Evolutionary conservation across 192 early-diverging fungal genomes (phyloP), one percentile per base, ranked within the genome.

Genomic region (Ambispora gerdemannii): DNA sequence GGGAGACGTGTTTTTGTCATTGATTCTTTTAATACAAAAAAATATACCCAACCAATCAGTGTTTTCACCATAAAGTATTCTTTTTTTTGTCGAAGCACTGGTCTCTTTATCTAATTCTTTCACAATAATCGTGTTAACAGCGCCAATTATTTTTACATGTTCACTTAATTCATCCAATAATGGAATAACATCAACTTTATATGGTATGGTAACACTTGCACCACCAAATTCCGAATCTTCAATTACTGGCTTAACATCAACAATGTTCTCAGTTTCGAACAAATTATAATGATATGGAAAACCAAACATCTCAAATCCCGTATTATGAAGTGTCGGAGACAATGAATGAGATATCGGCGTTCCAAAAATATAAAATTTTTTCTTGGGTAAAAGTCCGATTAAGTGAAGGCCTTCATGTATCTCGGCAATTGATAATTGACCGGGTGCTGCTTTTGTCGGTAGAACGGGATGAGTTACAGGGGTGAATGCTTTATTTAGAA

Each of bases 31-130:
- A 34, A 96, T 81, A 55, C 82, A 84, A 30, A 78, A 78, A 49
- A 80, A 80, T 56, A 99, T 97, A 33, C 97, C 97, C 20, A 96
- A 66, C 83, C 91, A 98, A 73, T 99, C 97, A 17, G 97, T 99
- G 77, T 99, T 99, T 68, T 96, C 95, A 20, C 97, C 97, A 30
- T 87, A 52, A 2, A 96, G 75, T 43, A 69, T 50, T 13, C 77
- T 74, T 19, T 77, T 72, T 43, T 69, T n/a, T n/a, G n/a, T n/a
- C n/a, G n/a, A n/a, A n/a, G n/a, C 63, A 36, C 78, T 72, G 32
- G 53, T 70, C 20, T 63, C 71, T 3, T 68, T 60, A 10, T 74
- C 75, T 8, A 69, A 51, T n/a, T 74, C 55, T 4, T 74, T 47
- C 3, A 80, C 78, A 52, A 86, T 77, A 19, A 99, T 73, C 0